Base-by-base conservation (phyloP, 257 asterid species). In the Solanum chiquidenum region DNA sequence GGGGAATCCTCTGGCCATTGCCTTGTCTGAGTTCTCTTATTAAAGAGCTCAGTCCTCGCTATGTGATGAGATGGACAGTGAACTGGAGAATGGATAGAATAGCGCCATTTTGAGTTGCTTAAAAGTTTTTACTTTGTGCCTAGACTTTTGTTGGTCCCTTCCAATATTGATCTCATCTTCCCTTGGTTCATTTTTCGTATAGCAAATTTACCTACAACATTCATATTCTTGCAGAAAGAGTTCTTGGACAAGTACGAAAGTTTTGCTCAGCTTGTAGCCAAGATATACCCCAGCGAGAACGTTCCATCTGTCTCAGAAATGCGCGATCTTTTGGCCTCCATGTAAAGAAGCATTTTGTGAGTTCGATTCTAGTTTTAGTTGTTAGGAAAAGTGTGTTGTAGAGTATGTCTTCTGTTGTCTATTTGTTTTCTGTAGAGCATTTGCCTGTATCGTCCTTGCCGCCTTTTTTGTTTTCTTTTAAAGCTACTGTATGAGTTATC, bases 161-260 rank as follows among this genome's bases (percentile, higher is more conserved):
- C 64, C 25, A 0, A 0, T 55, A 55, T 55, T 55, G 64, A 55
- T 55, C n/a, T 55, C n/a, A 29, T 60, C 27, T 38, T 76, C 49
- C 38, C 5, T 64, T 40, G 23, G n/a, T 84, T 46, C 46, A 49
- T 84, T 64, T 80, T 69, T 40, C 49, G 9, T 88, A 12, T 52
- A 44, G 52, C 35, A 46, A 82, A 1, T 82, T 82, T 18, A 82
- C 69, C 69, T 29, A 29, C 69, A 49, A 49, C 20, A 0, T 49
- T 82, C 85, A 31, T 46, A 29, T 49, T 82, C 40, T 85, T 89
- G 92, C 98, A 96, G 99, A 92, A 92, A 88, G 99, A 97, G 91
- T 97, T 97, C 87, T 96, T 97, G 55, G 98, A 94, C 91, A 97
- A 97, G 93, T 97, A 97, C 14, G 95, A 91, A 60, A 93, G 97